These are phyloP conservation scores for Septoria petroselini DNA, from an alignment of 2,329 filamentous ascomycete species.

Conservation along the genomic window DNA sequence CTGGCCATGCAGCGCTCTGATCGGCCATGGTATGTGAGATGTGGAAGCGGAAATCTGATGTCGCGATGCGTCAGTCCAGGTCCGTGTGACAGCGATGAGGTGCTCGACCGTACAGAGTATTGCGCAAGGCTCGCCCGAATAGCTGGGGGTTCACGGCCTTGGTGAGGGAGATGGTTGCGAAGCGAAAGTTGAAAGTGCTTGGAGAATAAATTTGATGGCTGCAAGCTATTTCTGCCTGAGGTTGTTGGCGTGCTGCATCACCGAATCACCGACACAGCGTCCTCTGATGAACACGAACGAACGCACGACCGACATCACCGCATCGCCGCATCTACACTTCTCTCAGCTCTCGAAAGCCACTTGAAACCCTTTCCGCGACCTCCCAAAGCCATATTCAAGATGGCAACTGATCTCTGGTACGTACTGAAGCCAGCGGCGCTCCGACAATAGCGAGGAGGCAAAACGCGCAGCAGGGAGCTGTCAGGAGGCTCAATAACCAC, in stretches of 20 bases:
- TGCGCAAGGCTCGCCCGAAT: conserved; percentile 34
- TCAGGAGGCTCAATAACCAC: not conserved
- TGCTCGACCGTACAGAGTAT: not conserved
- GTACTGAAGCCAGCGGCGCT: conserved; percentile 26
- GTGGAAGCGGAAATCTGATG: conserved; percentile 20
- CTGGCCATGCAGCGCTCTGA: conserved; percentile 44
- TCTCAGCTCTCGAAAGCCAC: conserved; percentile 4
- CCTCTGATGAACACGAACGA: too few species aligned
- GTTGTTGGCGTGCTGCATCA: too few species aligned
- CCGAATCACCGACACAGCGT: conserved; percentile 7
- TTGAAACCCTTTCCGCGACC: conserved; percentile 4
- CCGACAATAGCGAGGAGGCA: conserved; percentile 28
- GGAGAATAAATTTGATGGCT: not conserved
- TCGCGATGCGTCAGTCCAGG: not conserved
- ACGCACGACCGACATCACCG: conserved; percentile 3
- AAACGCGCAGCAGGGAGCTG: conserved; percentile 19
- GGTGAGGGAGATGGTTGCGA: conserved; percentile 16
- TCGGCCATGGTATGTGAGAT: conserved; percentile 44
- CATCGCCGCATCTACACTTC: conserved; percentile 2
- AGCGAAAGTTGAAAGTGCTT: not conserved
- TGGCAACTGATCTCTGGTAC: conserved; percentile 78
- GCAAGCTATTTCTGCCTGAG: too few species aligned
- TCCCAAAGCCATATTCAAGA: conserved; percentile 47
- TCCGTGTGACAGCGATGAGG: not conserved
- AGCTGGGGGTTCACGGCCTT: conserved; percentile 38